Percentiles rank a stretch among this genome's conserved stretches.
These are phyloP conservation scores for Epichloe baconii DNA, from an alignment of 2,329 filamentous ascomycete species.

Conservation along the genomic window DNA sequence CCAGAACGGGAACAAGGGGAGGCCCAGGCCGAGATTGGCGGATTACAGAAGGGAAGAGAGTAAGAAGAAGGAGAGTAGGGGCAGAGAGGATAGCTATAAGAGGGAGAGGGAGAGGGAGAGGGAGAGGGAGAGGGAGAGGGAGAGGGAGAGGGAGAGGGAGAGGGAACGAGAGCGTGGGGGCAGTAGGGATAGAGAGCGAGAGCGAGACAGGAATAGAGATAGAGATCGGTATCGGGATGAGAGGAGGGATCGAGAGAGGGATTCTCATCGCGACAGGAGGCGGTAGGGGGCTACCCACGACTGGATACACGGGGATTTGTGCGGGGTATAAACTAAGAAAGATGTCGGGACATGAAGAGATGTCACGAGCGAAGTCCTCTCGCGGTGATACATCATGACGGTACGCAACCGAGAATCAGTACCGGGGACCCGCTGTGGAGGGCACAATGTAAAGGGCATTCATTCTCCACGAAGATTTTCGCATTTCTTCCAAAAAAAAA, in stretches of 20 bases:
- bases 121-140: slow-evolving; percentile 18
- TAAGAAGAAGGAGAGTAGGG: slow-evolving; percentile 29
- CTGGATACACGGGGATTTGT: no score
- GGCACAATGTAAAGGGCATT: neutral
- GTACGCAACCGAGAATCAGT: neutral
- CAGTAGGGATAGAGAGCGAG: slow-evolving; percentile 27
- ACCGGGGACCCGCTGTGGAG: no score
- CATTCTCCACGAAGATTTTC: no score
- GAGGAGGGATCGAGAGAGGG: slow-evolving; percentile 1
- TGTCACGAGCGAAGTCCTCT: neutral
- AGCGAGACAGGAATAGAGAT: slow-evolving; percentile 12
- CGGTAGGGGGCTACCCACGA: neutral
- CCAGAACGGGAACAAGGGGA: slow-evolving; percentile 44
- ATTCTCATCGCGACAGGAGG: slow-evolving; percentile 10
- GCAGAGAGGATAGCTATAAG: slow-evolving; percentile 34
- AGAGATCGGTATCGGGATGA: neutral
- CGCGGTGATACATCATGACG: neutral
- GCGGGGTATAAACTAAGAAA: no score
- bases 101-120: slow-evolving; percentile 25
- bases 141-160: slow-evolving; percentile 27
- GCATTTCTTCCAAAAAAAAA: no score
- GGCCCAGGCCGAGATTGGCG: slow-evolving; percentile 31
- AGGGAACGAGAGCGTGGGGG: slow-evolving; percentile 23
- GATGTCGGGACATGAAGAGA: no score
- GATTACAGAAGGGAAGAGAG: slow-evolving; percentile 35